Base-by-base conservation (phyloP, 148 eudicot species). In the Amaranthus hypochondriacus region DNA sequence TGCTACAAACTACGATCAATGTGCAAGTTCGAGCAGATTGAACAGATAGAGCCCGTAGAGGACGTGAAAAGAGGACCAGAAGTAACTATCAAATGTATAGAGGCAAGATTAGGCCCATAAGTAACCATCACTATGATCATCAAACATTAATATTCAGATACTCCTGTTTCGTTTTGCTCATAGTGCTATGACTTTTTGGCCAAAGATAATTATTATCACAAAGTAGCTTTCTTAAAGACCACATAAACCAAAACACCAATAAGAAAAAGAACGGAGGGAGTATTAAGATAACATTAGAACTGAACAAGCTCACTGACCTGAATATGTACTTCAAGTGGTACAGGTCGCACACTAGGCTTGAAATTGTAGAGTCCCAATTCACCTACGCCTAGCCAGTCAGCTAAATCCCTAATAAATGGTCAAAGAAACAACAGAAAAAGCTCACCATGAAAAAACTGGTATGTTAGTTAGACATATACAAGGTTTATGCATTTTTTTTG, bases 321-420 rank as follows among this genome's bases (percentile, higher is more conserved):
- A 80, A 95, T 95, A 80, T 95, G 98, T 79, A 92, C 98, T 88
- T 95, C 98, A 56, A 95, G 93, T 9, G 98, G 97, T 70, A 95
- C 98, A 68, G 98, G 98, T 86, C 98, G 84, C 76, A 95, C 98
- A 77, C 98, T 95, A 50, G 98, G 98, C 84, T 95, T 95, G 78
- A 95, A 95, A 82, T 95, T 95, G 76, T 88, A 95, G 9, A 95
- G 83, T 69, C 98, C 98, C 71, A 47, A 76, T 80, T 95, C 97
- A 60, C 87, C 93, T 56, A 95, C 98, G 51, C 98, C 98, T 76
- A 95, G 74, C 98, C 98, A 95, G 81, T 95, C 97, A 77, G 96
- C 97, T 86, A 95, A 86, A 84, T 95, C 90, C 85, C 98, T 94
- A 71, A 28, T 28, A 28, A 42, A 76, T 43, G 15, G 10, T 60